Conservation (phyloP, 352 stramenopile species). For the Peronosclerospora sorghi region DNA sequence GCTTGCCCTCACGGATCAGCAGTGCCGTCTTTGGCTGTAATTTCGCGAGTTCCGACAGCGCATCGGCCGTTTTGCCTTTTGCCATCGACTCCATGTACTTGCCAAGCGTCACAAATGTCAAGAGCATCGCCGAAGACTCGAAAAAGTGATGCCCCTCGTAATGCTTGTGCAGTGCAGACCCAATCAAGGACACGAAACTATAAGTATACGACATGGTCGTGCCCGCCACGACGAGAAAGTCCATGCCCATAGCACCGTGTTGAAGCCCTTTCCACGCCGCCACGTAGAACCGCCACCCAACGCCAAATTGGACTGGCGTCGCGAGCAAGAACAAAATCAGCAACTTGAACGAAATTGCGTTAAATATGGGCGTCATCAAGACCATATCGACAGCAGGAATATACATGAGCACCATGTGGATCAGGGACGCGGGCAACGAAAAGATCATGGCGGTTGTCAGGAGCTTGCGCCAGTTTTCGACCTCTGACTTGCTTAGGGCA, state of each 20-base stretch:
- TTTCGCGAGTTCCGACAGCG: conserved; percentile 57
- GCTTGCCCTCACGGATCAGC: conserved; percentile 37
- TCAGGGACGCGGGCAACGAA: conserved; percentile 74
- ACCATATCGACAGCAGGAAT: conserved; percentile 50
- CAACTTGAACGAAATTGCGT: conserved; percentile 64
- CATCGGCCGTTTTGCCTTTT: conserved; percentile 76
- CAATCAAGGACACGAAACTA: conserved; percentile 70
- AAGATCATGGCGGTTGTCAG: conserved; percentile 72
- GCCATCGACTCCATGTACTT: conserved; percentile 86
- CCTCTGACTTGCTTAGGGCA: conserved; percentile 54
- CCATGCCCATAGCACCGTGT: conserved; percentile 83
- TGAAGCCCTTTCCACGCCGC: conserved; percentile 71
- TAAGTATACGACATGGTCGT: conserved; percentile 83
- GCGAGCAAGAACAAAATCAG: conserved; percentile 77
- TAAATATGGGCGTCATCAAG: conserved; percentile 65
- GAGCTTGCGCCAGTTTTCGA: conserved; percentile 62
- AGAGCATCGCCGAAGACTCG: conserved; percentile 74
- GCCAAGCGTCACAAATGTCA: conserved; percentile 80
- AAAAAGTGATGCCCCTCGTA: conserved; percentile 85
- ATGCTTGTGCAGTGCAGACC: conserved; percentile 38
- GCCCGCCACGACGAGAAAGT: conserved; percentile 78
- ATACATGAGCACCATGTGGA: conserved; percentile 83
- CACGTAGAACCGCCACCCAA: conserved; percentile 72
- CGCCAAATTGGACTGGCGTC: conserved; percentile 78
- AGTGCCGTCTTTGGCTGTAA: conserved; percentile 73